These are phyloP conservation scores for Triangularia setosa DNA, from an alignment of 2,329 filamentous ascomycete species.

Conservation along the genomic window DNA sequence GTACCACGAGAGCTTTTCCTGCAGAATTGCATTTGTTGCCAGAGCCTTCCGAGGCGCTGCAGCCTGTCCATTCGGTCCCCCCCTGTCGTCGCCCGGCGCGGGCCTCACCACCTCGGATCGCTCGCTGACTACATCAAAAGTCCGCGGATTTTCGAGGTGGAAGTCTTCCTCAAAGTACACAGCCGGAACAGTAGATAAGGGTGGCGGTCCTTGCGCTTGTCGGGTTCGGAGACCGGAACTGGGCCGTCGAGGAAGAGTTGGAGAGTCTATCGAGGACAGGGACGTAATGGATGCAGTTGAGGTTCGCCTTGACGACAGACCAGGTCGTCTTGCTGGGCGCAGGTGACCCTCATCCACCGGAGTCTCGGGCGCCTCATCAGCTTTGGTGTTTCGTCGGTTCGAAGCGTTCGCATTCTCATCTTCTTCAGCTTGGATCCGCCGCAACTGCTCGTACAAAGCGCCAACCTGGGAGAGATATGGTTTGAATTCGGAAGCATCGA, in stretches of 20 bases:
- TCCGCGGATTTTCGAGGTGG: slow-evolving; percentile 90
- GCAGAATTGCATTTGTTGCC: slow-evolving; percentile 92
- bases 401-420: slow-evolving; percentile 53
- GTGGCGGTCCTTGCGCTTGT: slow-evolving; percentile 69
- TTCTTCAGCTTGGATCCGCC: slow-evolving; percentile 73
- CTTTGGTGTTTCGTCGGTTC: slow-evolving; percentile 36
- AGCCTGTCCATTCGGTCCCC: slow-evolving; percentile 52
- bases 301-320: slow-evolving; percentile 35
- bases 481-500: slow-evolving; percentile 76
- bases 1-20: slow-evolving; percentile 99
- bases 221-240: slow-evolving; percentile 53
- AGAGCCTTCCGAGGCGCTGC: slow-evolving; percentile 74
- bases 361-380: slow-evolving; percentile 40
- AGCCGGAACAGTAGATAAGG: slow-evolving; percentile 82
- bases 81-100: slow-evolving; percentile 52
- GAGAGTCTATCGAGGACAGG: slow-evolving; percentile 46
- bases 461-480: slow-evolving; percentile 83
- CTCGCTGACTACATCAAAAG: slow-evolving; percentile 95
- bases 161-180: slow-evolving; percentile 97
- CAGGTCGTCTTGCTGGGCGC: slow-evolving; percentile 41
- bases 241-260: slow-evolving; percentile 41
- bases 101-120: slow-evolving; percentile 89
- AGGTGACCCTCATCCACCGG: slow-evolving; percentile 42
- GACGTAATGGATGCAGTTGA: slow-evolving; percentile 48
- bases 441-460: slow-evolving; percentile 82